phyloP scores from a whole-genome alignment of 2,329 filamentous ascomycete species.

The Trichoderma koningiopsis region DNA sequence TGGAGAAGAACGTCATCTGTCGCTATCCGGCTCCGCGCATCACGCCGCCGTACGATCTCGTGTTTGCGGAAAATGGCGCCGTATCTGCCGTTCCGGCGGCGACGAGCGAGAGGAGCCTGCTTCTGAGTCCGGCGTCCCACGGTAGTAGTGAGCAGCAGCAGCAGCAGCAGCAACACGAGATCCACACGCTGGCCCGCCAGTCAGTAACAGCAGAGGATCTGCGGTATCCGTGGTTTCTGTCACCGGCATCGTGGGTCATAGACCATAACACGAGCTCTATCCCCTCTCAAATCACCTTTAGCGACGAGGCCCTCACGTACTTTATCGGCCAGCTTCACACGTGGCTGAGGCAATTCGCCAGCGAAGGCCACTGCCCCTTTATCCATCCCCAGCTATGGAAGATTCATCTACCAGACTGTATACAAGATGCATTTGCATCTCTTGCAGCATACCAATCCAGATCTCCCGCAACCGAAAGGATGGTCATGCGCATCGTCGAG shows the following conservation, averaged over 20 bases:
- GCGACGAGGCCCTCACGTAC: slow-evolving; percentile 18
- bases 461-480: slow-evolving; percentile 11
- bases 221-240: slow-evolving; percentile 14
- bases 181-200: background rate
- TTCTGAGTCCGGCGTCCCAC: slow-evolving; percentile 7
- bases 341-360: slow-evolving; percentile 15
- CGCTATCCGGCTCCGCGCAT: slow-evolving; percentile 20
- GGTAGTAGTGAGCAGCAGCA: background rate
- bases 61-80: slow-evolving; percentile 14
- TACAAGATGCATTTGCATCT: slow-evolving; percentile 12
- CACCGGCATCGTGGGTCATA: background rate
- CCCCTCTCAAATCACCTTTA: slow-evolving; percentile 15
- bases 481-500: slow-evolving; percentile 13
- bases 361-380: slow-evolving; percentile 11
- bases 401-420: background rate
- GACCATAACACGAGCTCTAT: slow-evolving; percentile 1
- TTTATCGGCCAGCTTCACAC: slow-evolving; percentile 4
- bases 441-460: slow-evolving; percentile 8
- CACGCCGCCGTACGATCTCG: slow-evolving; percentile 18
- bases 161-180: background rate
- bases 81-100: slow-evolving; percentile 4
- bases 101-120: background rate
- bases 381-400: slow-evolving; percentile 19
- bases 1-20: background rate
- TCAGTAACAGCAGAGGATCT: background rate